Percentiles rank a stretch among this genome's conserved stretches.
Evolutionary conservation across 2,329 filamentous ascomycete genomes (phyloP).

Genomic region (Fusarium pseudograminearum): DNA sequence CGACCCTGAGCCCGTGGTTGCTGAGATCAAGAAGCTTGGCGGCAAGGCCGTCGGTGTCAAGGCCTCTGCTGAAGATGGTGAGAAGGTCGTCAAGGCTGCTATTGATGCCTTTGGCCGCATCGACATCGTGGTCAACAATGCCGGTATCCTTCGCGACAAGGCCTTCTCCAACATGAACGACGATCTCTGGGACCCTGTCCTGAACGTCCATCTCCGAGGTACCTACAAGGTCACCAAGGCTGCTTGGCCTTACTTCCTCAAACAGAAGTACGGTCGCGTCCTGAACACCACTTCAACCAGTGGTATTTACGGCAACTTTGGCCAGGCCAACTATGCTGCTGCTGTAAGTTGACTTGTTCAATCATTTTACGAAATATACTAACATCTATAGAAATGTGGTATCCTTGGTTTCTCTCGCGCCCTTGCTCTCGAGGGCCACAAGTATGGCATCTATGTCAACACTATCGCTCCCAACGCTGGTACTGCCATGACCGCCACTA

Average conservation of each 20-base stretch:
- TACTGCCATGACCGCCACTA: conserved; percentile 92
- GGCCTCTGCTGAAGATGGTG: conserved; percentile 92
- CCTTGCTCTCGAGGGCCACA: conserved; percentile 90
- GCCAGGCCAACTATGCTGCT: conserved; percentile 96
- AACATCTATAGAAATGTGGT: conserved; percentile 76
- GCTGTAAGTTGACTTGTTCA: conserved; percentile 68
- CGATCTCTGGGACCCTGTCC: conserved; percentile 88
- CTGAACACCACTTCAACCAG: conserved; percentile 97
- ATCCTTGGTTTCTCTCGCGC: conserved; percentile 96
- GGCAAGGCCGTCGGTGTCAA: conserved; percentile 94
- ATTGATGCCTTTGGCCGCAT: conserved; percentile 94
- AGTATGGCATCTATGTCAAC: conserved; percentile 99
- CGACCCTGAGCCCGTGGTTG: conserved; percentile 89
- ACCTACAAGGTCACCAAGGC: conserved; percentile 98
- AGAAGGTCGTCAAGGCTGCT: conserved; percentile 88
- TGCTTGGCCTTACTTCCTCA: conserved; percentile 96
- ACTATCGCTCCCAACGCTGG: conserved; percentile 98
- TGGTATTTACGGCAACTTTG: conserved; percentile 99
- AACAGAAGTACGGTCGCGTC: conserved; percentile 98
- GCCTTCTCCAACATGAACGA: conserved; percentile 98
- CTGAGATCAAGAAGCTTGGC: conserved; percentile 90
- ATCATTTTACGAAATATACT: conserved; percentile 24
- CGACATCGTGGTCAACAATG: conserved; percentile 97
- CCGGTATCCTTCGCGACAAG: conserved; percentile 97
- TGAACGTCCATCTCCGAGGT: conserved; percentile 92